These are phyloP conservation scores for Inonotus obliquus DNA, from an alignment of 1,284 basidiomycete genomes.

Conservation along the genomic window DNA sequence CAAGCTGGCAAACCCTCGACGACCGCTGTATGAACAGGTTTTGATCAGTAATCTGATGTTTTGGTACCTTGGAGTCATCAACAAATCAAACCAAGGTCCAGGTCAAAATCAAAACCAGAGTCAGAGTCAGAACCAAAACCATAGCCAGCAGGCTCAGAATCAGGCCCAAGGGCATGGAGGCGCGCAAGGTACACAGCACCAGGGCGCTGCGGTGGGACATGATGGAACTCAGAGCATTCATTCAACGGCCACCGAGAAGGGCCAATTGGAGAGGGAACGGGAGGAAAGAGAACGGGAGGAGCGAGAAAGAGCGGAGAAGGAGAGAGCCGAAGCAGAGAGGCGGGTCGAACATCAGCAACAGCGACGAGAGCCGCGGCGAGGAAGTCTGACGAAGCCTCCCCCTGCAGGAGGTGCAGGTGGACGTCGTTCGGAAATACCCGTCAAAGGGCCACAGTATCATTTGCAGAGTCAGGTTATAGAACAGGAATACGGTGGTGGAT, in stretches of 20 bases:
- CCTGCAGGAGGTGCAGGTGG: slow-evolving; percentile 54
- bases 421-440: slow-evolving; percentile 79
- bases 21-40: slow-evolving; percentile 97
- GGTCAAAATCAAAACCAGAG: slow-evolving; percentile 1
- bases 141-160: not conserved
- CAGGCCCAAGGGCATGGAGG: slow-evolving; percentile 9
- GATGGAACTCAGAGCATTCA: slow-evolving; percentile 39
- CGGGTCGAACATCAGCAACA: slow-evolving; percentile 27
- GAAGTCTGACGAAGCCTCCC: slow-evolving; percentile 43
- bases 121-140: slow-evolving; percentile 15
- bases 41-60: slow-evolving; percentile 99
- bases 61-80: slow-evolving; percentile 99
- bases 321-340: slow-evolving; percentile 33
- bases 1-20: slow-evolving; percentile 94
- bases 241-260: slow-evolving; percentile 34
- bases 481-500: slow-evolving; percentile 59
- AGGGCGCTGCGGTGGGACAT: slow-evolving; percentile 26
- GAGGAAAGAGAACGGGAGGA: slow-evolving; percentile 44
- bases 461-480: slow-evolving; percentile 91
- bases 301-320: slow-evolving; percentile 22
- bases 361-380: slow-evolving; percentile 31
- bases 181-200: slow-evolving; percentile 23
- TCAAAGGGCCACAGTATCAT: slow-evolving; percentile 87
- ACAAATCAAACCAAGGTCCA: slow-evolving; percentile 49
- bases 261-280: slow-evolving; percentile 40